These are phyloP conservation scores for Cryptosporidium ubiquitum DNA, from an alignment of 169 alveolate species.

Conservation along the genomic window DNA sequence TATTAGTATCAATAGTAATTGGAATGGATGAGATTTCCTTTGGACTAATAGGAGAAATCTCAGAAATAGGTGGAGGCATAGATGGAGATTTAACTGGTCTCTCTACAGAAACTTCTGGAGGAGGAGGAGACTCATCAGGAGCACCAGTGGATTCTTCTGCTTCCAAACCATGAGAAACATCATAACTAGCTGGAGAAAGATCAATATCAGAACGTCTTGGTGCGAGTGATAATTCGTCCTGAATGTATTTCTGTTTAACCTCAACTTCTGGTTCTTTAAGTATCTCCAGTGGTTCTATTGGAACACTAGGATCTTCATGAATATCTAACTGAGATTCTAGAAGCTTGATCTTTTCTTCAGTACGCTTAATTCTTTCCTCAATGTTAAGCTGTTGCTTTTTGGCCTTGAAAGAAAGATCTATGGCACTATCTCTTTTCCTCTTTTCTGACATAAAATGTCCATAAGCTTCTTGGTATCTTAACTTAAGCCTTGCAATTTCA, in stretches of 20 bases:
- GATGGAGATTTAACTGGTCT: neutral
- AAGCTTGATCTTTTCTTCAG: constrained; percentile 47
- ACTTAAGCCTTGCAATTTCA: constrained; percentile 50
- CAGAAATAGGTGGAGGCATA: neutral
- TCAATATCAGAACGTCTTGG: constrained; percentile 47
- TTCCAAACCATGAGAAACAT: constrained; percentile 34
- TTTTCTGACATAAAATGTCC: constrained; percentile 68
- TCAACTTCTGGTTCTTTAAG: constrained; percentile 55
- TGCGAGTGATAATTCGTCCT: constrained; percentile 43
- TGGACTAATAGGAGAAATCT: neutral
- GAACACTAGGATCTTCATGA: constrained; percentile 67
- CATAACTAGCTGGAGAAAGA: constrained; percentile 43
- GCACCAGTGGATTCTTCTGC: constrained; percentile 74
- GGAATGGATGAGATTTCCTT: neutral
- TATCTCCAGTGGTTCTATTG: constrained; percentile 35
- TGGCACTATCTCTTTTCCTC: constrained; percentile 61
- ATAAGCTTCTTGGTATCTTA: constrained; percentile 52
- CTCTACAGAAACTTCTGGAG: neutral
- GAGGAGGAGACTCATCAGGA: constrained; percentile 24
- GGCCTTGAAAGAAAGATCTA: constrained; percentile 30
- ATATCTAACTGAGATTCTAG: constrained; percentile 57
- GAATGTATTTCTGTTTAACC: constrained; percentile 28
- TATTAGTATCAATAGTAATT: neutral
- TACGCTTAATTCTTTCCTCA: constrained; percentile 63
- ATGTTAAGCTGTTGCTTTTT: constrained; percentile 46